phyloP scores from a whole-genome alignment of 352 stramenopile species.

The Peronospora farinosa region DNA sequence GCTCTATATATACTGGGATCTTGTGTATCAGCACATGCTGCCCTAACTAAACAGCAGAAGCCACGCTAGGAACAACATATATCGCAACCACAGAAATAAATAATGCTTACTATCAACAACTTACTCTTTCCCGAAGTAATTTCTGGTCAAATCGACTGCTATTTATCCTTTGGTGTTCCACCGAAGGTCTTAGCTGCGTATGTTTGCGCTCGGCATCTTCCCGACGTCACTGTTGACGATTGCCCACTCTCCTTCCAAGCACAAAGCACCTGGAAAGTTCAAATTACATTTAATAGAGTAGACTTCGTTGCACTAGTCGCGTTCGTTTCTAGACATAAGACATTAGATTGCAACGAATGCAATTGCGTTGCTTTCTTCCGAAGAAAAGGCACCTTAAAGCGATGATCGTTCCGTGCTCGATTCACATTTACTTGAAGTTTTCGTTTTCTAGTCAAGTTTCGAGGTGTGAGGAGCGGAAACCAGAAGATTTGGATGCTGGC shows the following conservation, averaged over 20 bases:
- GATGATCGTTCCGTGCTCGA: conserved; percentile 31
- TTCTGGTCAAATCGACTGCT: conserved; percentile 22
- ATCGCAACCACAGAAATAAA: not conserved
- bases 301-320: conserved; percentile 1
- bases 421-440: conserved; percentile 32
- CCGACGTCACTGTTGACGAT: conserved; percentile 28
- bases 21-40: conserved; percentile 19
- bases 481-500: not conserved
- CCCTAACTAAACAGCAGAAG: conserved; percentile 9
- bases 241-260: conserved; percentile 28
- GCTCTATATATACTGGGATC: conserved; percentile 19
- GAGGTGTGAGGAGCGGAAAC: conserved; percentile 2
- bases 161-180: conserved; percentile 34
- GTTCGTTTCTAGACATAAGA: conserved; percentile 16
- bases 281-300: not conserved
- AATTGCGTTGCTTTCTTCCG: conserved; percentile 62
- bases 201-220: conserved; percentile 39
- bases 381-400: conserved; percentile 64
- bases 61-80: too few species aligned
- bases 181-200: conserved; percentile 29
- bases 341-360: conserved; percentile 24
- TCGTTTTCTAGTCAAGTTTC: conserved; percentile 18
- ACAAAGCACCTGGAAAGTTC: conserved; percentile 19
- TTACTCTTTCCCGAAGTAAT: conserved; percentile 17
- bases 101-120: not conserved